Percentiles rank a stretch among this genome's conserved stretches.
These are phyloP conservation scores for Penicillium sp. DNA, from an alignment of 2,329 filamentous ascomycete genomes.

Conservation along the genomic window DNA sequence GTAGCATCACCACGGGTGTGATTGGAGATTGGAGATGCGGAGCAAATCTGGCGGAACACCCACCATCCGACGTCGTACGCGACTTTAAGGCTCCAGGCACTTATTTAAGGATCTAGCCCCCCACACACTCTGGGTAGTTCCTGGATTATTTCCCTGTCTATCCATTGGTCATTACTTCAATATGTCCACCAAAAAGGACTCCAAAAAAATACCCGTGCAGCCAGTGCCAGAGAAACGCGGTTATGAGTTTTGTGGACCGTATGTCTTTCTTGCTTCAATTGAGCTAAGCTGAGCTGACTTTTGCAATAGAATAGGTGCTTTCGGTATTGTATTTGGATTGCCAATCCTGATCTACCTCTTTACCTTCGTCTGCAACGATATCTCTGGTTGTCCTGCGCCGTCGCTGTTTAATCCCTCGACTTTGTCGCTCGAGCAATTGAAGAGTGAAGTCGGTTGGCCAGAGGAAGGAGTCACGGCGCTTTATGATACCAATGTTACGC, in stretches of 20 bases:
- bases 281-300: slow-evolving; percentile 13
- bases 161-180: slow-evolving; percentile 4
- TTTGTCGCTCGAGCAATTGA: slow-evolving; percentile 69
- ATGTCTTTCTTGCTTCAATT: slow-evolving; percentile 23
- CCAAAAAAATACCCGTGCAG: slow-evolving; percentile 34
- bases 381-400: slow-evolving; percentile 85
- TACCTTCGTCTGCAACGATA: slow-evolving; percentile 85
- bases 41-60: slow-evolving; percentile 14
- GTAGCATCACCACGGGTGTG: slow-evolving; percentile 14
- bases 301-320: slow-evolving; percentile 65
- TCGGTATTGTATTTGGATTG: slow-evolving; percentile 74
- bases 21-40: slow-evolving; percentile 18
- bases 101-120: slow-evolving; percentile 11
- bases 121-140: not conserved
- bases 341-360: slow-evolving; percentile 76
- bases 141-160: slow-evolving; percentile 3
- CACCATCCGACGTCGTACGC: slow-evolving; percentile 23
- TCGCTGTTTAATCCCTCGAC: slow-evolving; percentile 71
- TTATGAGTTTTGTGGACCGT: slow-evolving; percentile 51
- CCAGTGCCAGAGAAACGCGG: slow-evolving; percentile 42
- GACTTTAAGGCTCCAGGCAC: not conserved
- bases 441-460: slow-evolving; percentile 79
- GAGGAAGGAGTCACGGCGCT: slow-evolving; percentile 67
- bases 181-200: slow-evolving; percentile 36
- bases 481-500: slow-evolving; percentile 65